phyloP scores from a whole-genome alignment of 2,329 filamentous ascomycete genomes.

The Aspergillus japonicus region DNA sequence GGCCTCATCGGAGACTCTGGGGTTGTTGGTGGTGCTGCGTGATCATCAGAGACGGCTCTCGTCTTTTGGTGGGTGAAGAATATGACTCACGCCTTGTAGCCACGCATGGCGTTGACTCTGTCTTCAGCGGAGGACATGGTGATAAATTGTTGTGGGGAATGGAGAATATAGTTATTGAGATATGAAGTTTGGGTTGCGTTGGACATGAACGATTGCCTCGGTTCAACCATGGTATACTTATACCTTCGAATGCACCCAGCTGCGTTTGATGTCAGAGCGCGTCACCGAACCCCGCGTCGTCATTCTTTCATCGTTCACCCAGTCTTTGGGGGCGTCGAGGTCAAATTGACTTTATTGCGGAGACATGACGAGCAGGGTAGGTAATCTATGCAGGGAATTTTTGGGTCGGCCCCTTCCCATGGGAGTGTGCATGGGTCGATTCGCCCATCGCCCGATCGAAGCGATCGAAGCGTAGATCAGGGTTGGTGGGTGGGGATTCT shows the following conservation, averaged over 20 bases:
- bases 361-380: not conserved
- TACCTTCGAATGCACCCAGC: not conserved
- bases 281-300: not conserved
- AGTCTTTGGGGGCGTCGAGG: not conserved
- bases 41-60: not conserved
- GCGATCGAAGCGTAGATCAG: not conserved
- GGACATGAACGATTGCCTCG: not conserved
- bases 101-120: conserved; percentile 7
- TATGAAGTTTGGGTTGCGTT: not conserved
- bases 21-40: conserved; percentile 19
- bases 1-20: conserved; percentile 18
- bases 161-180: not conserved
- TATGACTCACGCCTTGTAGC: conserved; percentile 8
- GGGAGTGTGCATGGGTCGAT: not conserved
- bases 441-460: not conserved
- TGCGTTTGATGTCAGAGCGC: not conserved
- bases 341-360: not conserved
- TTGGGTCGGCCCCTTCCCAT: not conserved
- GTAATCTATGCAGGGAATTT: not conserved
- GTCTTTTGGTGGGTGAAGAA: too few species aligned
- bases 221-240: not conserved
- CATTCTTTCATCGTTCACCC: not conserved
- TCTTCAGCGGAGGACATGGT: conserved; percentile 4
- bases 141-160: not conserved
- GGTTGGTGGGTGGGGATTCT: not conserved